phyloP scores from a whole-genome alignment of 768 basidiomycete species.

The Gymnopilus dilepis region DNA sequence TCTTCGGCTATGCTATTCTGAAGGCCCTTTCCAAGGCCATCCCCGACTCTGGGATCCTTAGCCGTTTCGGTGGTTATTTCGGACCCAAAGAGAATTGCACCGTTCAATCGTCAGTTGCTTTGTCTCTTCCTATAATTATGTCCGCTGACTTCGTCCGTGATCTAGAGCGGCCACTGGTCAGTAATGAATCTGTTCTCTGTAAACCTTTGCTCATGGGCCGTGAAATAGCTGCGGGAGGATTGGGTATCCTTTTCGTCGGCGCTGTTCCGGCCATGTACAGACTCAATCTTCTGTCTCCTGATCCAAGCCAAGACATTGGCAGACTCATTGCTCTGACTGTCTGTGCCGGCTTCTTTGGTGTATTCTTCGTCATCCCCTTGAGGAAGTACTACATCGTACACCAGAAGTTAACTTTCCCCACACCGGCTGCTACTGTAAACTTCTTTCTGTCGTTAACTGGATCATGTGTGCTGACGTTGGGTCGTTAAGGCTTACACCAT shows the following conservation, averaged over 20 bases:
- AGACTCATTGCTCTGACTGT: slow-evolving; percentile 59
- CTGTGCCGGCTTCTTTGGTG: slow-evolving; percentile 62
- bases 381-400: slow-evolving; percentile 66
- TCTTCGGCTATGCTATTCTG: slow-evolving; percentile 65
- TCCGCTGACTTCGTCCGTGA: neutral
- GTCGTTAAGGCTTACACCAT: slow-evolving; percentile 58
- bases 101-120: slow-evolving; percentile 50
- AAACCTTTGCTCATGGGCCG: neutral
- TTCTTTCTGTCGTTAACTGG: neutral
- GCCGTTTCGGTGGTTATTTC: slow-evolving; percentile 59
- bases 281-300: slow-evolving; percentile 49
- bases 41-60: slow-evolving; percentile 51
- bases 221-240: slow-evolving; percentile 52
- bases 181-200: slow-evolving; percentile 5
- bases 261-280: slow-evolving; percentile 68
- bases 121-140: neutral
- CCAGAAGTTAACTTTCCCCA: slow-evolving; percentile 68
- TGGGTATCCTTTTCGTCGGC: slow-evolving; percentile 63
- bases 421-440: slow-evolving; percentile 64
- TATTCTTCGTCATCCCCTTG: slow-evolving; percentile 70
- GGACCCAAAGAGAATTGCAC: slow-evolving; percentile 73
- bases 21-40: slow-evolving; percentile 57
- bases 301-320: slow-evolving; percentile 57
- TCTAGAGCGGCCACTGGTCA: slow-evolving; percentile 54
- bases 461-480: neutral